Evolutionary conservation across 2,329 filamentous ascomycete genomes (phyloP), one percentile per base, ranked within the genome.

Genomic region (Aspergillus unguis): DNA sequence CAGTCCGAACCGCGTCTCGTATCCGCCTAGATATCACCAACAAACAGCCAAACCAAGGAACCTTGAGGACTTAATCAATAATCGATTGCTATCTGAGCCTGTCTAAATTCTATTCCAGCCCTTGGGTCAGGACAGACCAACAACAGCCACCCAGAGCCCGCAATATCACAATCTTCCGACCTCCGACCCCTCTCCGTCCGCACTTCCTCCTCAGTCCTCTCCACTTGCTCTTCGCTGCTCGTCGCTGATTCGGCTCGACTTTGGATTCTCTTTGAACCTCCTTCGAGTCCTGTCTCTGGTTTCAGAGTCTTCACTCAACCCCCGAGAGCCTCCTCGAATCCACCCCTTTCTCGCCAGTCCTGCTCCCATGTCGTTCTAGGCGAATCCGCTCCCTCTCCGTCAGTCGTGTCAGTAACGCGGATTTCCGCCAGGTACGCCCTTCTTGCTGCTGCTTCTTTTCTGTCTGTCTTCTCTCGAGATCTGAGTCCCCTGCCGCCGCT

Each of bases 361-460:
- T 4, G 49, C 56, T 54, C 26, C 58, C 58, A 68, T 68, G 66
- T 68, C 64, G 64, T 61, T 59, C 48, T 65, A 67, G 57, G 57
- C 60, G 54, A 54, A 55, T 25, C 58, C 50, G 36, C 47, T 52
- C 50, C 55, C 57, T 66, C 56, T 59, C 17, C 17, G 17, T 17
- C 17, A 17, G 58, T 61, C 57, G 55, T 64, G 61, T 62, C 58
- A 62, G 59, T 56, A 66, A 61, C 58, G 58, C 62, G 60, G 56
- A 57, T 59, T 60, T 56, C 60, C 59, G 59, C 63, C 63, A 62
- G 62, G 63, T 66, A 58, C 60, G 55, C 37, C 52, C 42, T 49
- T 28, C 43, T 40, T 52, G 17, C 17, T 41, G 45, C 48, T 41
- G 40, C 49, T 40, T 38, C 43, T 43, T 44, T 36, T 53, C 31